Evolutionary conservation across 805 yeast species (phyloP), one percentile per base, ranked within the genome.

Genomic region (Candida railenensis): DNA sequence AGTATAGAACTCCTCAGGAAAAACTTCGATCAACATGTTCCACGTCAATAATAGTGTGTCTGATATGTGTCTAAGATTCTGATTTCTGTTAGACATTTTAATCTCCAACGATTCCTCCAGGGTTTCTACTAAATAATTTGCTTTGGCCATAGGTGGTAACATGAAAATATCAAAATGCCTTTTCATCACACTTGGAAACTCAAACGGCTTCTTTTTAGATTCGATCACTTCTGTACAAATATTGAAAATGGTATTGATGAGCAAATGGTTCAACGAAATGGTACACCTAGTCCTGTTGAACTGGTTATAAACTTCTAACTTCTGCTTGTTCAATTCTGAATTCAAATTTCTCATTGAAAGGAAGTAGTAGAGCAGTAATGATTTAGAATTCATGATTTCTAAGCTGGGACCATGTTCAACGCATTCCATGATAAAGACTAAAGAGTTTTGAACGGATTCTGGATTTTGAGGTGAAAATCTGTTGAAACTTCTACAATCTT

Each of bases 141-240:
- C 57, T 43, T 63, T 65, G 8, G 72, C 53, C 5, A 67, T 36
- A 2, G 74, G 73, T 2, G 73, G 69, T 22, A 61, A 41, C 7
- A 47, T 42, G 22, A 61, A 56, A 9, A 42, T 47, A 2, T 46
- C 42, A 44, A 58, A 63, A 15, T 51, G 51, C 16, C 44, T 36
- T 7, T 42, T n/a, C 15, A 58, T 46, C 0, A 49, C 38, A 12
- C 34, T 21, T 9, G 63, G 58, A 16, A 53, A 40, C 3, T 36
- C 40, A 58, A 36, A 28, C 11, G 5, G 30, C 30, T 25, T 25
- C 11, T 25, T 42, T 41, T 48, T 61, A 34, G 53, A 62, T 22
- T 57, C 15, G 36, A 33, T 33, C 36, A 33, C 5, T n/a, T 33
- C 16, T 33, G 15, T 11, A 8, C 15, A 33, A 7, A 4, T 5